A percentile compares a stretch with the other conserved stretches of the same genome.
Conservation (phyloP, 768 basidiomycete genomes). For the Auriscalpium orientale region DNA sequence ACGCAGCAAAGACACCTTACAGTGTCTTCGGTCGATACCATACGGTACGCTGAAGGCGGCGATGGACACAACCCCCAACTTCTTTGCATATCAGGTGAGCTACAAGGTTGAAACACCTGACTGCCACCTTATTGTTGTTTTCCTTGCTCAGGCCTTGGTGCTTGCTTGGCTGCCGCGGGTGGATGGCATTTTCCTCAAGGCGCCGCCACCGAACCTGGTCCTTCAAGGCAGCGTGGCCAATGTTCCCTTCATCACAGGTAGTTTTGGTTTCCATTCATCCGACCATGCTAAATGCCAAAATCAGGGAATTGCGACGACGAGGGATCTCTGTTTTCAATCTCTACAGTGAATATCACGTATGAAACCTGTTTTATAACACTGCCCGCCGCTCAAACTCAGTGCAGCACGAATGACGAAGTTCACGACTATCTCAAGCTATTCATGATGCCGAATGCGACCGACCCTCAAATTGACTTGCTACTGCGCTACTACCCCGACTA, state of each 20-base stretch:
- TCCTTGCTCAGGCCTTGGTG: constrained; percentile 15
- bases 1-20: constrained; percentile 27
- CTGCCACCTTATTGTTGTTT: background rate
- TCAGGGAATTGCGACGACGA: constrained; percentile 52
- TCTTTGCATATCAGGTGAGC: constrained; percentile 27
- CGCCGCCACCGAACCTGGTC: constrained; percentile 15
- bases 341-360: constrained; percentile 24
- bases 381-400: background rate
- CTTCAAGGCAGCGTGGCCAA: constrained; percentile 14
- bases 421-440: constrained; percentile 6
- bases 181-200: constrained; percentile 20
- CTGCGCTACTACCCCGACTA: constrained; percentile 17
- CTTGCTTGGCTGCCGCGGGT: constrained; percentile 20
- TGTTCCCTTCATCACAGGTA: constrained; percentile 17
- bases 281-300: background rate
- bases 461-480: constrained; percentile 11
- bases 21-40: constrained; percentile 34
- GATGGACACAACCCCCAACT: constrained; percentile 23
- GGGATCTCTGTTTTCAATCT: constrained; percentile 36
- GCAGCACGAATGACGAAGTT: background rate
- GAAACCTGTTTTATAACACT: background rate
- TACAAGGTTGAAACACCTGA: background rate
- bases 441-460: constrained; percentile 19
- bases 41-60: constrained; percentile 25
- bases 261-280: background rate